Evolutionary conservation across 345 rosid species (phyloP).

Genomic region (Melaleuca alternifolia): DNA sequence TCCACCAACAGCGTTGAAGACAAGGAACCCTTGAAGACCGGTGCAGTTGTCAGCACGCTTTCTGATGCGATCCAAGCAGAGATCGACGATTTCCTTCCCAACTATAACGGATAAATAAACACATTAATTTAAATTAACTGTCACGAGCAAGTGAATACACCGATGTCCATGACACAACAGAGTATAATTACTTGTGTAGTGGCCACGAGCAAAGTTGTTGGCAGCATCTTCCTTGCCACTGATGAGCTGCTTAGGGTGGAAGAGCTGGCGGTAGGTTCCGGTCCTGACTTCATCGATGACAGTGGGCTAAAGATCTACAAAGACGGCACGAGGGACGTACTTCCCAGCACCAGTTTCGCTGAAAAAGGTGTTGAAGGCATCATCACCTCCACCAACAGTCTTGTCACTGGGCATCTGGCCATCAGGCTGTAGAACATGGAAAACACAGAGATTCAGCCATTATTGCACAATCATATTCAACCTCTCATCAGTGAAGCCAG

Average conservation of each 20-base stretch:
- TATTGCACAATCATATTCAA: too few relatives aligned
- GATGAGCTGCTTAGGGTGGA: too few relatives aligned
- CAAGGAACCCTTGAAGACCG: constrained; percentile 79
- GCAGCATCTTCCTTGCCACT: constrained; percentile 82
- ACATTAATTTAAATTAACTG: not conserved
- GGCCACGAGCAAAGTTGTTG: constrained; percentile 82
- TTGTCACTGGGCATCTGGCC: too few relatives aligned
- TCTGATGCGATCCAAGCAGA: constrained; percentile 65
- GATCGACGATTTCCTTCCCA: constrained; percentile 74
- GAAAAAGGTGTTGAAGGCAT: constrained; percentile 80
- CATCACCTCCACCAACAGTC: too few relatives aligned
- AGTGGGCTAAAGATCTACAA: too few relatives aligned
- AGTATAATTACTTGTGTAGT: constrained; percentile 45
- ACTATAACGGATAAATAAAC: constrained; percentile 16
- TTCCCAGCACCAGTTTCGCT: constrained; percentile 73
- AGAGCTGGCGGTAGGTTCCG: too few relatives aligned
- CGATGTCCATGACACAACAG: not conserved
- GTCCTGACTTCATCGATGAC: too few relatives aligned
- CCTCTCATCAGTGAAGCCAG: too few relatives aligned
- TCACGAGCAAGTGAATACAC: not conserved
- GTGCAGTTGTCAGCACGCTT: constrained; percentile 82
- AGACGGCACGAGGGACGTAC: too few relatives aligned
- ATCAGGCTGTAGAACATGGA: too few relatives aligned
- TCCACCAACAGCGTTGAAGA: constrained; percentile 75
- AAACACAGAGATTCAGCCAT: too few relatives aligned